Evolutionary conservation across 495 filamentous ascomycete genomes (phyloP), one percentile per base, ranked within the genome.

Genomic region (Aspergillus haitiensis): DNA sequence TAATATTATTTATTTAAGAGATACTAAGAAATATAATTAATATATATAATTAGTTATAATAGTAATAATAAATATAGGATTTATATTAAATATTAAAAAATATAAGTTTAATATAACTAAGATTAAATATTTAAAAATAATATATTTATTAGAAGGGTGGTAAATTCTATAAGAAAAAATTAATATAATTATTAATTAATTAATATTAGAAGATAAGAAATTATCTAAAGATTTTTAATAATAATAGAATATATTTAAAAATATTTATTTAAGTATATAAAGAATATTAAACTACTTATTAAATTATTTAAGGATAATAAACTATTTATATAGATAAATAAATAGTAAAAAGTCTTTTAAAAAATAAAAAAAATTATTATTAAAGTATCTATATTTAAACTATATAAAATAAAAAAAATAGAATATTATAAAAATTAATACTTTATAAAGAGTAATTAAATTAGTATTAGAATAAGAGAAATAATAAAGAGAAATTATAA

Each of bases 371-470:
- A 34, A 56, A 1, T 39, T 15, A 18, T 54, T 6, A 48, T 34
- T 56, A 46, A 56, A n/a, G 9, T 12, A 37, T 11, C 31, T 32
- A 37, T 36, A 46, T 8, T 52, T 13, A 32, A 18, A 7, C 21
- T 39, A 33, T 49, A 49, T 57, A 49, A 49, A 1, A 16, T 34
- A 12, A 35, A 35, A 33, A 11, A 34, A 52, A 52, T 10, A 47
- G 15, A 40, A 32, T 42, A 42, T 40, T 32, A 36, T 37, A 58
- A 58, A 45, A 32, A 40, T 21, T 21, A 49, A 57, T 57, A 57
- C 31, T 18, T 57, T 33, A 49, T 39, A 15, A 49, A n/a, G 37
- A 49, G 35, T 49, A 49, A 50, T 51, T 58, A 49, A 10, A 7
- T 15, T 49, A 58, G 16, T 39, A 21, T 16, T 58, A 39, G 27